Conservation (phyloP, 1,139 yeast genomes). For the Suhomyces guaymorum region DNA sequence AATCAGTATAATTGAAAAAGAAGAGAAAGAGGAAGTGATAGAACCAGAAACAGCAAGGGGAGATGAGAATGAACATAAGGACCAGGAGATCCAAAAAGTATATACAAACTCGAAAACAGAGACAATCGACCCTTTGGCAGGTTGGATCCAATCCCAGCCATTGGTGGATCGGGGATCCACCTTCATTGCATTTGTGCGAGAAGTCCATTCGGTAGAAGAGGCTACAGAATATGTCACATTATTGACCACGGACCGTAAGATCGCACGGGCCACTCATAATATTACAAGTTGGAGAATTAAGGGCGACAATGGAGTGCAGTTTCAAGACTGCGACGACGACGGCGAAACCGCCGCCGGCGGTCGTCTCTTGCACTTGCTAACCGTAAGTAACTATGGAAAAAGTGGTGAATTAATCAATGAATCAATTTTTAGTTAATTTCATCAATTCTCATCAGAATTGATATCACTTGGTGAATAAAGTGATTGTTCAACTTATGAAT, state of each 20-base stretch:
- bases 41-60: constrained; percentile 1
- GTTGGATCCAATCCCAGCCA: constrained; percentile 79
- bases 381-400: constrained; percentile 39
- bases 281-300: constrained; percentile 85
- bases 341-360: constrained; percentile 98
- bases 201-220: constrained; percentile 62
- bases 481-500: no score
- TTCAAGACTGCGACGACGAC: constrained; percentile 92
- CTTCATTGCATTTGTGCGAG: constrained; percentile 74
- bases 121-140: constrained; percentile 48
- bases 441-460: no score
- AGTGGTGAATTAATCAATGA: background rate
- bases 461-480: background rate
- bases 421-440: no score
- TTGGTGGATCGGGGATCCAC: constrained; percentile 82
- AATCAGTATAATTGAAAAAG: constrained; percentile 3
- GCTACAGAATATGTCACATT: constrained; percentile 54
- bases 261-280: constrained; percentile 71
- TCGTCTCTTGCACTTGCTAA: constrained; percentile 73
- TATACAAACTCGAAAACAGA: background rate
- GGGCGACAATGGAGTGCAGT: constrained; percentile 51
- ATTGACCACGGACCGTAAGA: constrained; percentile 63
- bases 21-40: constrained; percentile 13
- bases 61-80: background rate
- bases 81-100: background rate